phyloP scores from a whole-genome alignment of 352 stramenopile genomes.

The Phytophthora citrophthora region DNA sequence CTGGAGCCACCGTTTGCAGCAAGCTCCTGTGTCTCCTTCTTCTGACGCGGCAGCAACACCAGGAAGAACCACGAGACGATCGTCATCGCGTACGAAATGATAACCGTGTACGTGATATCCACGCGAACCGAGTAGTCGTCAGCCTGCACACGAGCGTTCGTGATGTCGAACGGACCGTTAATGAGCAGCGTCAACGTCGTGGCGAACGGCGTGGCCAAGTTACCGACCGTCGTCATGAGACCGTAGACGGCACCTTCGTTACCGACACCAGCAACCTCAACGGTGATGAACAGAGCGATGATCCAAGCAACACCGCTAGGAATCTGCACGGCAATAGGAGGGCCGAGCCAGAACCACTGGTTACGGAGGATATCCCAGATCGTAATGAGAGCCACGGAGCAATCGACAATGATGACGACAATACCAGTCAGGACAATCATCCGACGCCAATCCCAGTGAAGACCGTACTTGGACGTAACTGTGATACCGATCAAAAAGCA shows the following conservation, averaged over 20 bases:
- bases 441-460: constrained; percentile 54
- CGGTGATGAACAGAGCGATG: constrained; percentile 43
- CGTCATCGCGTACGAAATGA: constrained; percentile 51
- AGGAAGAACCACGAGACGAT: constrained; percentile 44
- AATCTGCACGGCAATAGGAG: constrained; percentile 43
- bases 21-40: constrained; percentile 47
- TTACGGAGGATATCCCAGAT: constrained; percentile 54
- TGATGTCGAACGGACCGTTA: constrained; percentile 44
- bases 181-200: constrained; percentile 48
- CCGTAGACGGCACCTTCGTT: constrained; percentile 59
- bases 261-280: constrained; percentile 53
- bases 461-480: constrained; percentile 46
- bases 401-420: constrained; percentile 42
- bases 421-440: constrained; percentile 42
- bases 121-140: constrained; percentile 41
- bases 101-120: constrained; percentile 47
- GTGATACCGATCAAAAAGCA: constrained; percentile 45
- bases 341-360: constrained; percentile 52
- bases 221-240: constrained; percentile 51
- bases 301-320: constrained; percentile 47
- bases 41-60: constrained; percentile 47
- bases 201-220: constrained; percentile 48
- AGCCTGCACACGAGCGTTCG: constrained; percentile 42
- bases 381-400: constrained; percentile 41
- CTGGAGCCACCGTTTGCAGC: constrained; percentile 36